Percentiles rank a stretch among this genome's conserved stretches.
Evolutionary conservation across 306 rosid genomes (phyloP).

Genomic region (Malus sieversii): DNA sequence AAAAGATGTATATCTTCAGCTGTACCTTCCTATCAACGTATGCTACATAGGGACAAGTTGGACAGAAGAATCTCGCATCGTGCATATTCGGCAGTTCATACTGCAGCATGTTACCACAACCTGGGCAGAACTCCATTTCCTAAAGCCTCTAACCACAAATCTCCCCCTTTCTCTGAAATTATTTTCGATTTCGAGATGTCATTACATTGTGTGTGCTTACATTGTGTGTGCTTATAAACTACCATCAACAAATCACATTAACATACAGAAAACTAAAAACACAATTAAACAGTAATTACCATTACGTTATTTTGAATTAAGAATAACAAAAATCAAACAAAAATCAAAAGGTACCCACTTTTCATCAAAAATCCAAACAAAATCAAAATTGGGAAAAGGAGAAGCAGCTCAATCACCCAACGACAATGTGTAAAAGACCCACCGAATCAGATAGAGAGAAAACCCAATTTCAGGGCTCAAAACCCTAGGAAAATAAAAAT

Average conservation of each 20-base stretch:
- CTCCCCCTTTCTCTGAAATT: constrained; percentile 1
- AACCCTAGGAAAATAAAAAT: not conserved
- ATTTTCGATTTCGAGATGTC: not conserved
- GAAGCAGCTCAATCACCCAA: not conserved
- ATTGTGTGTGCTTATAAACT: not conserved
- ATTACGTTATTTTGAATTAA: not conserved
- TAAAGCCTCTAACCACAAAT: not conserved
- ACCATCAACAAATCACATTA: not conserved
- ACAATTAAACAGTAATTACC: not conserved
- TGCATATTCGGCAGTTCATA: constrained; percentile 47
- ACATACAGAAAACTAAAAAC: not conserved
- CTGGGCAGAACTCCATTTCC: constrained; percentile 64
- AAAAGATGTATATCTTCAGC: not conserved
- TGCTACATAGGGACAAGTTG: constrained; percentile 58
- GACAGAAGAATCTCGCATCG: constrained; percentile 49
- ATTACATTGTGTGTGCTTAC: not conserved
- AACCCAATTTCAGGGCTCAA: constrained; percentile 6
- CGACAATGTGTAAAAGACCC: not conserved
- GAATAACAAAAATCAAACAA: not conserved
- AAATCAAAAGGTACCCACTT: not conserved
- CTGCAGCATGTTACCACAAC: constrained; percentile 49
- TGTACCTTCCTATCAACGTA: constrained; percentile 31
- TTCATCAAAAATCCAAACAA: too few species aligned
- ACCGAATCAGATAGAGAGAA: too few species aligned
- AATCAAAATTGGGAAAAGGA: not conserved